Evolutionary conservation across 2,329 filamentous ascomycete species (phyloP), one percentile per base, ranked within the genome.

Genomic region (Fusarium sp.): DNA sequence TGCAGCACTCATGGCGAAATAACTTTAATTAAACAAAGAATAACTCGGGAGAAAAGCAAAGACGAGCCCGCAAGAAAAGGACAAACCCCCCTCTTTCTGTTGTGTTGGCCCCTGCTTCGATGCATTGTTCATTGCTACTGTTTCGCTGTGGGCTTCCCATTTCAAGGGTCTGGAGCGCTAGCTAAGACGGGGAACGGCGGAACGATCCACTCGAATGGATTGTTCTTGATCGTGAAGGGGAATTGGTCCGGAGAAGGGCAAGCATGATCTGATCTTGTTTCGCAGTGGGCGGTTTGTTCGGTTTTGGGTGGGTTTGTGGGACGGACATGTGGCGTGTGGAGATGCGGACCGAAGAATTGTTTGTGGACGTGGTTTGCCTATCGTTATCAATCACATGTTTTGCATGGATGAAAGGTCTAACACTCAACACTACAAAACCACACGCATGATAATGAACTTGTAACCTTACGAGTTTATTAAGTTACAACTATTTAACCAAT

Each of bases 161-260:
- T 62, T 61, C 39, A 40, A 55, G 47, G 55, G 48, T 56, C 52
- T 14, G 44, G 0, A 33, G 15, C 62, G 19, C 44, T 61, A 56
- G 56, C 32, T 17, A n/a, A 41, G 15, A 45, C 55, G 62, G 62
- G 61, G 61, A 55, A 45, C 15, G 20, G 17, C 13, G 45, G 40
- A 32, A 27, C 19, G 48, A 19, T 58, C 59, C 52, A 51, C 45
- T 59, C 22, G 15, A 25, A 30, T 11, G 27, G 27, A 30, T 30
- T 30, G 27, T 30, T 30, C 10, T 19, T 39, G 19, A 32, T 23
- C 44, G 20, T n/a, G 61, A 55, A 50, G 7, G 44, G 45, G 17
- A 47, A 47, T 33, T 51, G 5, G 20, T 40, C 52, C 52, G 59
- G 1, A 45, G 20, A 14, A 64, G 20, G 53, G 17, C 14, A 7